Evolutionary conservation across 23 red algal species (phyloP).

Genomic region (Gracilariopsis chorda): DNA sequence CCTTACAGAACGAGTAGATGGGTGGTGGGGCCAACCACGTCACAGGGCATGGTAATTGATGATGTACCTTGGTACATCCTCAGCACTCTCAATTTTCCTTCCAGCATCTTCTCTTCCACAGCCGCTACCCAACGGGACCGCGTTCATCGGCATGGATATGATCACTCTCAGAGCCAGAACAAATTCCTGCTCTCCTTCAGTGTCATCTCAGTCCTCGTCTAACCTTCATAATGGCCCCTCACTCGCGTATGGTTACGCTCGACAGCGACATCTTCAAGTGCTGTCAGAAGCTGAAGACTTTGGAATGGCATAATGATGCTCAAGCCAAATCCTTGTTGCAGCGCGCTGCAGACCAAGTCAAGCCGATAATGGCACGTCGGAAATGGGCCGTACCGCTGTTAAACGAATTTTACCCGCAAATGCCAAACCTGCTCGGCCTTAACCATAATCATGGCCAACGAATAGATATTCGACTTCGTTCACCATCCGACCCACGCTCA

Average conservation of each 20-base stretch:
- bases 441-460: conserved; percentile 57
- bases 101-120: no score
- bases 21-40: no score
- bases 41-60: no score
- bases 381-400: conserved; percentile 61
- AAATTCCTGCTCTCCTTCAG: no score
- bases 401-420: conserved; percentile 66
- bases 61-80: no score
- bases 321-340: conserved; percentile 40
- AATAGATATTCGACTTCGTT: conserved; percentile 57
- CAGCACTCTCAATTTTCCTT: no score
- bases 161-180: no score
- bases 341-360: conserved; percentile 35
- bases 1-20: no score
- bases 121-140: no score
- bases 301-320: neutral
- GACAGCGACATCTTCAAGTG: conserved; percentile 61
- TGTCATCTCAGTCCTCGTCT: no score
- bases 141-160: no score
- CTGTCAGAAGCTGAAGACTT: conserved; percentile 30
- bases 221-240: neutral
- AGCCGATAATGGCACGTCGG: conserved; percentile 35
- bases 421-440: conserved; percentile 53
- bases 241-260: conserved; percentile 43
- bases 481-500: neutral